Evolutionary conservation across 2,329 filamentous ascomycete genomes (phyloP).

Genomic region (Fusarium drepaniforme): DNA sequence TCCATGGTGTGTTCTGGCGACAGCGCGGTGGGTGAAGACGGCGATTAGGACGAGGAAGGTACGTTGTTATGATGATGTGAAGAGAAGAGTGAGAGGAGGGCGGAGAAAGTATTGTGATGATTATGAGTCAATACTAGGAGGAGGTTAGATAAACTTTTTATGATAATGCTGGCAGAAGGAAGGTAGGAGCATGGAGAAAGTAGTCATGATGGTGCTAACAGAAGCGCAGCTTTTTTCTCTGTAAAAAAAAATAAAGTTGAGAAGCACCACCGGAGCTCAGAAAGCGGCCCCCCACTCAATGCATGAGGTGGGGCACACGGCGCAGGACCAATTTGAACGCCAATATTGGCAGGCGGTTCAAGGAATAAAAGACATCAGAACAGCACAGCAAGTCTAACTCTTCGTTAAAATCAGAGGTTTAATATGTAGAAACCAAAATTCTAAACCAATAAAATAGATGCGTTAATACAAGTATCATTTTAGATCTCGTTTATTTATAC

Average conservation of each 20-base stretch:
- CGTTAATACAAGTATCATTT: no score
- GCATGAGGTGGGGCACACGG: not conserved
- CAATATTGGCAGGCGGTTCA: not conserved
- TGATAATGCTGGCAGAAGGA: not conserved
- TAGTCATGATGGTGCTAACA: not conserved
- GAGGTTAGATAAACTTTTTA: not conserved
- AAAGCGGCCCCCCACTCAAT: not conserved
- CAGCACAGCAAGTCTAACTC: not conserved
- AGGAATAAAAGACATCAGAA: not conserved
- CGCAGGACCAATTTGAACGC: not conserved
- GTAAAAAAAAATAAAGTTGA: not conserved
- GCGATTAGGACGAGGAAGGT: not conserved
- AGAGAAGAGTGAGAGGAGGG: not conserved
- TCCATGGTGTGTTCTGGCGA: conserved; percentile 4
- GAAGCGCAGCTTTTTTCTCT: not conserved
- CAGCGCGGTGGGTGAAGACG: not conserved
- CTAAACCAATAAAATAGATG: not conserved
- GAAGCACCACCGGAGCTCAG: not conserved
- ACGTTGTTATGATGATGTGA: not conserved
- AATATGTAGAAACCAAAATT: not conserved
- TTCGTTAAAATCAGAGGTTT: not conserved
- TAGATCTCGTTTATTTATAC: no score
- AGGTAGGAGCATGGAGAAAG: not conserved
- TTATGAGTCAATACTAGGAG: not conserved
- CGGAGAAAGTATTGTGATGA: not conserved